Base-by-base conservation (phyloP, 2,329 filamentous ascomycete species). In the Chrysosporium keratinophilum region DNA sequence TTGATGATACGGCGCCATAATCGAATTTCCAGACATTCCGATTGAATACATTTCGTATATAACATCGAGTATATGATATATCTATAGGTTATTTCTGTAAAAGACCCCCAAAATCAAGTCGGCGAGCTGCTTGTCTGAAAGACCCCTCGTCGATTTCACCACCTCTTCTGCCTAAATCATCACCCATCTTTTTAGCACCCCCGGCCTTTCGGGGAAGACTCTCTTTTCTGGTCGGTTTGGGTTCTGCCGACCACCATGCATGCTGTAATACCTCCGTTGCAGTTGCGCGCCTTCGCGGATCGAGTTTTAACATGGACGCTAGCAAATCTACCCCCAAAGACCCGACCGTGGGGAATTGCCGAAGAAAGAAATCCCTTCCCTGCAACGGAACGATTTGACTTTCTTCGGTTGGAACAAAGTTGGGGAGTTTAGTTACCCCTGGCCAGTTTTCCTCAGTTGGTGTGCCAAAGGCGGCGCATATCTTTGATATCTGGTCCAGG, bases 381-480 rank as follows among this genome's bases (percentile, higher is more conserved):
- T 80, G 79, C 19, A 78, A 60, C 1, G 69, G 88, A 62, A 62
- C 81, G 74, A 72, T 59, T 57, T 82, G 77, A 54, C 72, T 69
- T 54, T 79, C 64, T 57, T 80, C 79, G 1, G 84, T 78, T 1
- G 85, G 79, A n/a, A 89, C 81, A 70, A 93, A 98, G 56, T 84
- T 84, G 12, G 83, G 82, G 10, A 98, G 75, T 58, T 82, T 82
- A 3, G 83, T 83, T 6, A 98, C 90, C 28, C 91, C 91, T 0
- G 93, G 90, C 93, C 93, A 98, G 67, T 89, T 91, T 14, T 93
- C 87, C 66, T 98, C 93, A 3, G 83, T 93, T 0, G 93, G 93
- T 0, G 89, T 94, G 55, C 93, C 93, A 59, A 97, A 82, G 52
- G 84, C 83, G 64, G 88, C 82, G 66, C 84, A 88, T 59, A 97